These are phyloP conservation scores for Hymenoscyphus scutula DNA, from an alignment of 2,329 filamentous ascomycete genomes.

Conservation along the genomic window DNA sequence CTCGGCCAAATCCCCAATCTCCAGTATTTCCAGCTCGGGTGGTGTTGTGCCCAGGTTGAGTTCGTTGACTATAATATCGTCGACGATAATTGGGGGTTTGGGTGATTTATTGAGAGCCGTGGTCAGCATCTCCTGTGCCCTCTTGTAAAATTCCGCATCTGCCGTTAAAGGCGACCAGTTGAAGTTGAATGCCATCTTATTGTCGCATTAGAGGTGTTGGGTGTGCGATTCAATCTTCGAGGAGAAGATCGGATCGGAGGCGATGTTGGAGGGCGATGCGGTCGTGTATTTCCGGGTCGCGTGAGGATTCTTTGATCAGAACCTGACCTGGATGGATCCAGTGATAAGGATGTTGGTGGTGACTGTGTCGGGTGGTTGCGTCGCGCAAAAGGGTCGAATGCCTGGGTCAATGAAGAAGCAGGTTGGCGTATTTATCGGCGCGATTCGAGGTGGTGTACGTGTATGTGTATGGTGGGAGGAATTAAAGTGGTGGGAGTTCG, in stretches of 20 bases:
- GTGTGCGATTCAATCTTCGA: conserved; percentile 4
- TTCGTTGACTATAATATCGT: conserved; percentile 98
- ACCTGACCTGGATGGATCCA: conserved; percentile 12
- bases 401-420: conserved; percentile 29
- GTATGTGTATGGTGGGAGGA: conserved; percentile 1
- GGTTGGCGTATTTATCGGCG: conserved; percentile 9
- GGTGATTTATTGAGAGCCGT: conserved; percentile 95
- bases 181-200: conserved; percentile 97
- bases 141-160: conserved; percentile 85
- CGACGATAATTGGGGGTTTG: conserved; percentile 97
- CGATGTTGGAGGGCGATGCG: conserved; percentile 6
- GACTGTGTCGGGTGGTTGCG: conserved; percentile 6
- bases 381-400: conserved; percentile 7
- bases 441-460: conserved; percentile 10
- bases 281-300: conserved; percentile 19
- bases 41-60: conserved; percentile 94
- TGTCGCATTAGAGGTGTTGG: conserved; percentile 30
- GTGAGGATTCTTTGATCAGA: conserved; percentile 22
- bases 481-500: conserved; percentile 5
- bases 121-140: conserved; percentile 90
- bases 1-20: conserved; percentile 96
- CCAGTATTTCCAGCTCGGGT: conserved; percentile 91
- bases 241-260: background rate
- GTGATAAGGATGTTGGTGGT: conserved; percentile 24
- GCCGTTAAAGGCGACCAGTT: conserved; percentile 99